Evolutionary conservation across 148 eudicot species (phyloP).

Genomic region (Heliosperma pusillum): DNA sequence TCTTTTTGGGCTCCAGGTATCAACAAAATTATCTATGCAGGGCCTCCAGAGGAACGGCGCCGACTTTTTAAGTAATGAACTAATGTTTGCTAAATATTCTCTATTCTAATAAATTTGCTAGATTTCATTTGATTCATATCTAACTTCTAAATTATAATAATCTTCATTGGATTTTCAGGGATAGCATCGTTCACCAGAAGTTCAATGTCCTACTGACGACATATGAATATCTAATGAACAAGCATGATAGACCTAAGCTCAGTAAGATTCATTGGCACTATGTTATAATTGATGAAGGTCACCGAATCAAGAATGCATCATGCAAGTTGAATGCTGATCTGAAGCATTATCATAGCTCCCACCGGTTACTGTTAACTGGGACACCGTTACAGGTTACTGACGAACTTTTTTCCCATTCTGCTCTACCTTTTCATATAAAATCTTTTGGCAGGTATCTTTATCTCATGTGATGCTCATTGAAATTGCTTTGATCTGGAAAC

Average conservation of each 20-base stretch:
- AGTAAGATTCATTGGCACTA: constrained; percentile 93
- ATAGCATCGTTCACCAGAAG: constrained; percentile 77
- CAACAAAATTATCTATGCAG: constrained; percentile 86
- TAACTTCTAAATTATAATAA: not conserved
- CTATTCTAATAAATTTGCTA: not conserved
- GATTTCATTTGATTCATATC: constrained; percentile 1
- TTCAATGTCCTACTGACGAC: constrained; percentile 95
- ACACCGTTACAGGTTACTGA: constrained; percentile 84
- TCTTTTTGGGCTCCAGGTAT: constrained; percentile 91
- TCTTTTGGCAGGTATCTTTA: not conserved
- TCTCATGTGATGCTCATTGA: not conserved
- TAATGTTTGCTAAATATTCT: not conserved
- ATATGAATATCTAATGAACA: constrained; percentile 96
- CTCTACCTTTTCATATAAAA: not conserved
- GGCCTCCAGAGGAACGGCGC: constrained; percentile 94
- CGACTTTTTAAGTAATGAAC: constrained; percentile 75
- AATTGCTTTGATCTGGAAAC: constrained; percentile 16
- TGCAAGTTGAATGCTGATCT: constrained; percentile 98
- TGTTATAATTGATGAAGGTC: constrained; percentile 95
- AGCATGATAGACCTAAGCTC: constrained; percentile 95
- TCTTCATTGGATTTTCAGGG: constrained; percentile 48
- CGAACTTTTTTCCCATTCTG: not conserved
- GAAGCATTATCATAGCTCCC: constrained; percentile 88
- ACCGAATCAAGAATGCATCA: constrained; percentile 97
- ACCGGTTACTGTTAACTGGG: constrained; percentile 91